Base-by-base conservation (phyloP, 495 filamentous ascomycete species). In the Penicillium verhagenii region DNA sequence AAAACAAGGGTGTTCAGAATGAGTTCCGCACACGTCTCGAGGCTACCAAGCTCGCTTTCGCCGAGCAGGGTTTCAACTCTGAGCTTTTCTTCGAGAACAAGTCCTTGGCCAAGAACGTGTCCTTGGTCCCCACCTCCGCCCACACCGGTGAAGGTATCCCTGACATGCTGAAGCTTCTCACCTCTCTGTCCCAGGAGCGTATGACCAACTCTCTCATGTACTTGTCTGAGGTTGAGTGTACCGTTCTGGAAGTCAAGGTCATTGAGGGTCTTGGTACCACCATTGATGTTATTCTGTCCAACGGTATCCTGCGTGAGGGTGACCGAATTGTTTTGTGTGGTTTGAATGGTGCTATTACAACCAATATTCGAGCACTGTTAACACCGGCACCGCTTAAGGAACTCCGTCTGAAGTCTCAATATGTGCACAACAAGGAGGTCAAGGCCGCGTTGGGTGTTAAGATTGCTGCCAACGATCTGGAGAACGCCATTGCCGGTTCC, bases 151-250 rank as follows among this genome's bases (percentile, higher is more conserved):
- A 99, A 76, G 95, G 95, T 82, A 92, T 99, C 61, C 95, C 95
- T 23, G 95, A 99, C 71, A 96, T 99, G 93, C 75, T 99, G 58
- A 97, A 96, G 81, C 84, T 99, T 44, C 86, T 99, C 65, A 78
- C 96, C 23, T 84, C 86, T 53, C 76, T 99, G 47, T 95, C 90
- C 1, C 95, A 99, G 73, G 92, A 99, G 78, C 86, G 95, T 53
- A 97, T 99, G 95, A 96, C 92, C 50, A 93, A 87, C 66, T 87
- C 90, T 46, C 82, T 99, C 58, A 99, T 99, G 95, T 99, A 97
- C 71, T 81, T 97, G 40, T 94, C 92, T 10, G 92, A 97, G 73
- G 90, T 99, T 23, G 92, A 99, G 74, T 93, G 90, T 71, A 99
- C 95, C 6, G 93, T 99, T 39, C 84, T 99, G 26, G 95, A 99